A percentile compares a stretch with the other conserved stretches of the same genome.
These are phyloP conservation scores for Rhynchospora breviuscula DNA, from an alignment of 176 grass and related monocot genomes.

Conservation along the genomic window DNA sequence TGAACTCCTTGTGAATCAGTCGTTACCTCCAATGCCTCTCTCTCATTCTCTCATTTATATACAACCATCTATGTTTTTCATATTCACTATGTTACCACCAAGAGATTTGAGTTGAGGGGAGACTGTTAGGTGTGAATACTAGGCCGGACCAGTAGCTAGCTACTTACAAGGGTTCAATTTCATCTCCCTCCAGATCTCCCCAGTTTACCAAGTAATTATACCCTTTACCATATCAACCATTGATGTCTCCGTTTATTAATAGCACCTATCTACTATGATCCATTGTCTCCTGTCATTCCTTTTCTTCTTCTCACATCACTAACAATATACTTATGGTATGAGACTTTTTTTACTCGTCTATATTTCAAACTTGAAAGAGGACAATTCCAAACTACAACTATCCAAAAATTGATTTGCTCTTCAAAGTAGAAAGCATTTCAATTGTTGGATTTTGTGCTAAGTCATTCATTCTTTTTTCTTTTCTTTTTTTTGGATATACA, in stretches of 20 bases:
- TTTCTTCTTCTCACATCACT: conserved; percentile 1
- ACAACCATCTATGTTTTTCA: not conserved
- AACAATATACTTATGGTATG: conserved; percentile 4
- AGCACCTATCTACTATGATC: conserved; percentile 12
- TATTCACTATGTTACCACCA: not conserved
- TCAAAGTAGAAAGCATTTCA: not conserved
- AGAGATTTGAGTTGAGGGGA: not conserved
- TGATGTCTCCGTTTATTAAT: conserved; percentile 9
- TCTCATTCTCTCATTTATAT: not conserved
- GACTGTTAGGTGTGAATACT: conserved; percentile 20
- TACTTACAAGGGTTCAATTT: not conserved
- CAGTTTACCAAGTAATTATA: not conserved
- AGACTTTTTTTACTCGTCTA: not conserved
- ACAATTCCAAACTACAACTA: not conserved
- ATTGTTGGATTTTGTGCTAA: no score
- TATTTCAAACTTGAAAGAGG: not conserved
- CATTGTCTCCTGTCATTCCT: not conserved
- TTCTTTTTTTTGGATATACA: conserved; percentile 17
- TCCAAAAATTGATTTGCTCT: not conserved
- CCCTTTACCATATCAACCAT: not conserved
- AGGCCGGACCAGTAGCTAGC: conserved; percentile 11
- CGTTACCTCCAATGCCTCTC: conserved; percentile 10
- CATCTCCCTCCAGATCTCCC: not conserved
- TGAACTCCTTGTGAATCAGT: not conserved
- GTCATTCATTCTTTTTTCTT: not conserved